These are phyloP conservation scores for Candolleomyces aberdarensis DNA, from an alignment of 768 basidiomycete genomes.

Conservation along the genomic window DNA sequence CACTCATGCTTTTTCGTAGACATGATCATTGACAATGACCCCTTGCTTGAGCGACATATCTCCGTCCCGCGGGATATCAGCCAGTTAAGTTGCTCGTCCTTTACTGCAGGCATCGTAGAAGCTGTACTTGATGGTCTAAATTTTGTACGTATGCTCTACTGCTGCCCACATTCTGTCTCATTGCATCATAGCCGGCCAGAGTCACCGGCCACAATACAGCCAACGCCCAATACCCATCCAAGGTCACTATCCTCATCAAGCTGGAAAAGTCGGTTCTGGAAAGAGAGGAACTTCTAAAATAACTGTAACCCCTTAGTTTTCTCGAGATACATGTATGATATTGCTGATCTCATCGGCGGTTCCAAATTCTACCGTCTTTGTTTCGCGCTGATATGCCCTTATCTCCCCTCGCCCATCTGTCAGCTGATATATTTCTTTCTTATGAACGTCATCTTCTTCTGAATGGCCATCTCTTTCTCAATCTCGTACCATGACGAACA, in stretches of 20 bases:
- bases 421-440: not conserved
- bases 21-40: constrained; percentile 98
- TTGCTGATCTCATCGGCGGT: not conserved
- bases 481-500: constrained; percentile 44
- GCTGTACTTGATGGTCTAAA: constrained; percentile 93
- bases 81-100: constrained; percentile 93
- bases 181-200: constrained; percentile 72
- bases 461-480: not conserved
- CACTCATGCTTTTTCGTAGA: constrained; percentile 43
- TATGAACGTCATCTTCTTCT: not conserved
- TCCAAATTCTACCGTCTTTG: not conserved
- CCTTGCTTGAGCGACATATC: constrained; percentile 85
- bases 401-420: not conserved
- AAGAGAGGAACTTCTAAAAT: constrained; percentile 89
- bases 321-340: not conserved
- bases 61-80: constrained; percentile 94
- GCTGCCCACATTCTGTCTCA: not conserved
- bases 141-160: constrained; percentile 59
- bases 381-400: not conserved
- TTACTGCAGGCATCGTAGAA: constrained; percentile 96
- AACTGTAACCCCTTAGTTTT: constrained; percentile 15
- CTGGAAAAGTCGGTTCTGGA: constrained; percentile 91
- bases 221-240: constrained; percentile 70
- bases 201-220: constrained; percentile 96
- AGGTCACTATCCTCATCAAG: constrained; percentile 97